Evolutionary conservation across 768 basidiomycete species (phyloP).

Genomic region (Lentinula detonsa): DNA sequence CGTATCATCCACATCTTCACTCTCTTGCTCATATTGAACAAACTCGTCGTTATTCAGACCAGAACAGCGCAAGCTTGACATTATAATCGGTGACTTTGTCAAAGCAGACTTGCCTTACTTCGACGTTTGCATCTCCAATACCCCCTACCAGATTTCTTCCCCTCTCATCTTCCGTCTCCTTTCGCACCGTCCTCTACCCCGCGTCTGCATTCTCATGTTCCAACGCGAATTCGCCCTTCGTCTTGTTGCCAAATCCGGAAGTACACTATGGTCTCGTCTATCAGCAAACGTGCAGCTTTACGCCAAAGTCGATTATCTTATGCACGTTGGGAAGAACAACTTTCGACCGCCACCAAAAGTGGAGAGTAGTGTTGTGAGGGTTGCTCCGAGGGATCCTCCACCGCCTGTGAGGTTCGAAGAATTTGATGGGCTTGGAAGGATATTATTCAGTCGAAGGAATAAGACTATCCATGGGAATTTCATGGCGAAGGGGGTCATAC

Average conservation of each 20-base stretch:
- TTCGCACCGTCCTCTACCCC: conserved; percentile 91
- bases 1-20: conserved; percentile 28
- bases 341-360: conserved; percentile 95
- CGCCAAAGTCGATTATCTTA: conserved; percentile 91
- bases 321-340: conserved; percentile 96
- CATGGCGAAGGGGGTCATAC: conserved; percentile 88
- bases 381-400: conserved; percentile 90
- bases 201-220: conserved; percentile 98
- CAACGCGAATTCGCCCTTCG: conserved; percentile 97
- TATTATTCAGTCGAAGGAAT: conserved; percentile 85
- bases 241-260: conserved; percentile 79
- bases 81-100: conserved; percentile 96
- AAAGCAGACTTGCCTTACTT: conserved; percentile 98
- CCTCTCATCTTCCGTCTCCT: conserved; percentile 95
- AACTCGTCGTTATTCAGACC: conserved; percentile 48
- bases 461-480: conserved; percentile 89
- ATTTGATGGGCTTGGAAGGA: conserved; percentile 91
- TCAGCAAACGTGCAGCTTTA: conserved; percentile 98
- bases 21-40: background rate
- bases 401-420: conserved; percentile 96
- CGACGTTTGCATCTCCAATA: conserved; percentile 98
- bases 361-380: conserved; percentile 86
- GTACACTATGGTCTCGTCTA: conserved; percentile 86
- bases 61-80: conserved; percentile 90
- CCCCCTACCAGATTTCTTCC: conserved; percentile 98